phyloP scores from a whole-genome alignment of 2,329 filamentous ascomycete genomes.

The Sporothrix variecibatus region DNA sequence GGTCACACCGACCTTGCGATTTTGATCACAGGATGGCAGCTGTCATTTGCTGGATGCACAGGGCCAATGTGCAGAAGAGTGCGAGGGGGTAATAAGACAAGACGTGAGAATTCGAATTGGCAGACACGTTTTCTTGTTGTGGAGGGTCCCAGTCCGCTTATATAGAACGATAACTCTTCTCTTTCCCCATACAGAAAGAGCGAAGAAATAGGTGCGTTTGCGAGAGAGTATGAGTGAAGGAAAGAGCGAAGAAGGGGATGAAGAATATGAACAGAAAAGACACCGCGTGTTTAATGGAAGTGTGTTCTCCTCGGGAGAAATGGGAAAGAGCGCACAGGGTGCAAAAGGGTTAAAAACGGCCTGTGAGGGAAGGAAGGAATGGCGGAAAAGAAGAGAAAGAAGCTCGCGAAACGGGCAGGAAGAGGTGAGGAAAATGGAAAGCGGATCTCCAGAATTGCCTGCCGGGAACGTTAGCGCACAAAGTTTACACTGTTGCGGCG shows the following conservation, averaged over 20 bases:
- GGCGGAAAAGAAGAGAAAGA: neutral
- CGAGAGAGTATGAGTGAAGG: neutral
- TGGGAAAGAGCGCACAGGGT: neutral
- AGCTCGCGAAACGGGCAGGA: neutral
- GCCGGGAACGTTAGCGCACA: conserved; percentile 25
- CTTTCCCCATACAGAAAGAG: neutral
- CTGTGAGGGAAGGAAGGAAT: neutral
- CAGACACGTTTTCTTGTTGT: neutral
- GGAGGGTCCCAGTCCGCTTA: neutral
- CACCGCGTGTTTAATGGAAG: neutral
- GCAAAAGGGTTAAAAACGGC: neutral
- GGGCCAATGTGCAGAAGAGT: neutral
- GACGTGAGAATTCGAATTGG: neutral
- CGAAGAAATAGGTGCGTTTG: neutral
- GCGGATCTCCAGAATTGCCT: conserved; percentile 23
- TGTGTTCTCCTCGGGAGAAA: neutral
- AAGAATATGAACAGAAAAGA: conserved; percentile 2
- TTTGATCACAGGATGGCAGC: neutral
- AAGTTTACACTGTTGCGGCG: neutral
- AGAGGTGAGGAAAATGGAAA: neutral
- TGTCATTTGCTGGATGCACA: neutral
- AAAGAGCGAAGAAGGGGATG: neutral
- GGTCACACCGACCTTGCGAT: neutral
- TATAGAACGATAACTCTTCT: neutral
- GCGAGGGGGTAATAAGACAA: neutral